These are phyloP conservation scores for Vitis rupestris DNA, from an alignment of 164 flowering plant genomes.

Conservation along the genomic window DNA sequence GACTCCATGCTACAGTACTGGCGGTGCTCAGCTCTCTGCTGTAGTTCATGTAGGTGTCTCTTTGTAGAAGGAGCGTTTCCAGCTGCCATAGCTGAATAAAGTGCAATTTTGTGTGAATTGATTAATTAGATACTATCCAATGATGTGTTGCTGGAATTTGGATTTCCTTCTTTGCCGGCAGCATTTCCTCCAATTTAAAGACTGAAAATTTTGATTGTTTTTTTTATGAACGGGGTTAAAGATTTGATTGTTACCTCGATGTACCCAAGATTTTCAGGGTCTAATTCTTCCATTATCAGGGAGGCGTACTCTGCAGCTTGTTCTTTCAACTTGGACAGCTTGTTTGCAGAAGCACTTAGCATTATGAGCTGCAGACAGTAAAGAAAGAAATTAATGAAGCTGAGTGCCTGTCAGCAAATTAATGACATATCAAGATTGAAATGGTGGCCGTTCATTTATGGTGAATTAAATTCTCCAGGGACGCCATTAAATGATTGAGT, in stretches of 20 bases:
- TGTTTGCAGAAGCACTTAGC: constrained; percentile 98
- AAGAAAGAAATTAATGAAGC: constrained; percentile 1
- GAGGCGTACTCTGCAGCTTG: constrained; percentile 89
- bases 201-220: no score
- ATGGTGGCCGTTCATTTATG: no score
- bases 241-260: constrained; percentile 65
- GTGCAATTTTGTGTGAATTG: neutral
- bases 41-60: constrained; percentile 80
- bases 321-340: constrained; percentile 74
- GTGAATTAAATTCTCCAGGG: no score
- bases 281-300: constrained; percentile 95
- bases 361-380: constrained; percentile 62
- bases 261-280: constrained; percentile 85
- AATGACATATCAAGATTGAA: no score
- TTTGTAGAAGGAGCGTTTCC: constrained; percentile 77
- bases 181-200: no score
- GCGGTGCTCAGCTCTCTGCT: constrained; percentile 72
- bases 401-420: neutral
- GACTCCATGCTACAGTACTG: constrained; percentile 58
- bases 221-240: no score
- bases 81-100: constrained; percentile 86
- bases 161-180: no score
- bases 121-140: no score
- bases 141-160: no score
- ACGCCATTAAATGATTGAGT: no score